Evolutionary conservation across 2,329 filamentous ascomycete genomes (phyloP).

Genomic region (Monosporascus sp.): DNA sequence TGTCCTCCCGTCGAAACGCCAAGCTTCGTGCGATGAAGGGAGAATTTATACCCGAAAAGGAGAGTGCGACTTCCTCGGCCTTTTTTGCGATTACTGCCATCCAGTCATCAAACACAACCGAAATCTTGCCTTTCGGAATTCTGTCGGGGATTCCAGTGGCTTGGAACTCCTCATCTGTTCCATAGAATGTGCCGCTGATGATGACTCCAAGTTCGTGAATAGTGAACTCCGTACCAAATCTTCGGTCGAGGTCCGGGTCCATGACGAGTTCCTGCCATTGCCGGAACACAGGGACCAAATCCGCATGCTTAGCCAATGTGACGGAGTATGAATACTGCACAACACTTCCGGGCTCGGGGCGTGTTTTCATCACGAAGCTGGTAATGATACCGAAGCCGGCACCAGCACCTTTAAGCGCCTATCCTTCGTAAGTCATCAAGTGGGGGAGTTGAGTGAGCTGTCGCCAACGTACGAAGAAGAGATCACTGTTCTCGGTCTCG

Average conservation of each 20-base stretch:
- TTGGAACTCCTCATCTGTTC: slow-evolving; percentile 51
- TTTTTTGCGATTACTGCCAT: slow-evolving; percentile 51
- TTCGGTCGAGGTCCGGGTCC: slow-evolving; percentile 50
- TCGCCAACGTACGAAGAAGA: slow-evolving; percentile 44
- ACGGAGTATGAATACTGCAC: slow-evolving; percentile 56
- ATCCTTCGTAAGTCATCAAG: not conserved
- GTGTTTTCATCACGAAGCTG: slow-evolving; percentile 51
- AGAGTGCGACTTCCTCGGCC: slow-evolving; percentile 44
- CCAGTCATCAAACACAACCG: slow-evolving; percentile 57
- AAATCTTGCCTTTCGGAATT: slow-evolving; percentile 39
- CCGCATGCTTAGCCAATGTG: slow-evolving; percentile 40
- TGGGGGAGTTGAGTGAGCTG: not conserved
- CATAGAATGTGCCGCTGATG: slow-evolving; percentile 59
- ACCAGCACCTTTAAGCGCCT: slow-evolving; percentile 52
- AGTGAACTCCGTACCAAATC: slow-evolving; percentile 54
- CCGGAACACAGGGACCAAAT: slow-evolving; percentile 46
- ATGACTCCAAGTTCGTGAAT: slow-evolving; percentile 48
- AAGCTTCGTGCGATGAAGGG: slow-evolving; percentile 56
- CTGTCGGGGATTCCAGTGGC: slow-evolving; percentile 42
- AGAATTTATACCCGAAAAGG: slow-evolving; percentile 40
- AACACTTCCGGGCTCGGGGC: slow-evolving; percentile 49
- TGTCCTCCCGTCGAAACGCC: slow-evolving; percentile 44
- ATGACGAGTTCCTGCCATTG: slow-evolving; percentile 54
- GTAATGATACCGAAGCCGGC: slow-evolving; percentile 54
- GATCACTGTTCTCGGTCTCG: slow-evolving; percentile 42